Percentiles rank a stretch among this genome's conserved stretches.
Conservation (phyloP, 176 grass and related monocot genomes). For the Avena atlantica region DNA sequence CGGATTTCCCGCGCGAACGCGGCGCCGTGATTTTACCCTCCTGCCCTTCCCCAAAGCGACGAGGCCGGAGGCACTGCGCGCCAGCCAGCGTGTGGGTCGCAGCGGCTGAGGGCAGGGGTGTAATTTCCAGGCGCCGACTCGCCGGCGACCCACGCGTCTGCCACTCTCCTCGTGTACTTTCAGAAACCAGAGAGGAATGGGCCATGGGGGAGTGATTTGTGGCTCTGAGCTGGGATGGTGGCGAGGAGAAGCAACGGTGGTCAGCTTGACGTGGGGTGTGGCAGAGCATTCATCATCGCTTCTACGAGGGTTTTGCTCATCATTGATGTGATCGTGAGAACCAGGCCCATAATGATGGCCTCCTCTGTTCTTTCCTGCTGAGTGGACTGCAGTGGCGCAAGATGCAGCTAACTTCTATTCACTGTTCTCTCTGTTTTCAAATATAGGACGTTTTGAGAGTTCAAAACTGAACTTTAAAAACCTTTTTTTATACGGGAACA, state of each 20-base stretch:
- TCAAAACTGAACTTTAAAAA: too few species aligned
- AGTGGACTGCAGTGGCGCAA: too few species aligned
- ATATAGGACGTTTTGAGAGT: too few species aligned
- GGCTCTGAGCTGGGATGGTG: constrained; percentile 32
- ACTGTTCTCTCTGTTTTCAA: too few species aligned
- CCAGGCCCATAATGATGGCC: neutral
- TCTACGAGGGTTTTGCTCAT: neutral
- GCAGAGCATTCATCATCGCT: neutral
- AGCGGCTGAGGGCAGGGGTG: neutral
- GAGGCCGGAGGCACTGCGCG: neutral
- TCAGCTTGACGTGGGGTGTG: constrained; percentile 55
- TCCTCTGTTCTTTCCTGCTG: neutral
- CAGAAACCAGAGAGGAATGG: constrained; percentile 17
- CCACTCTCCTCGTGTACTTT: constrained; percentile 5
- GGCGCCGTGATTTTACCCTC: constrained; percentile 42
- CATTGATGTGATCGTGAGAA: neutral
- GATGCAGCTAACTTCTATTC: too few species aligned
- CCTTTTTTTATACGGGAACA: too few species aligned
- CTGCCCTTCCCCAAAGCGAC: constrained; percentile 24
- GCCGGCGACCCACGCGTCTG: constrained; percentile 30
- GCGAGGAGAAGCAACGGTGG: constrained; percentile 32
- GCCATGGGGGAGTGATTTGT: constrained; percentile 30
- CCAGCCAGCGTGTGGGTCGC: neutral
- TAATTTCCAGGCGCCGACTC: constrained; percentile 38
- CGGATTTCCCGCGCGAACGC: constrained; percentile 68